Base-by-base conservation (phyloP, 768 basidiomycete genomes). In the Gelatoporia subvermispora region DNA sequence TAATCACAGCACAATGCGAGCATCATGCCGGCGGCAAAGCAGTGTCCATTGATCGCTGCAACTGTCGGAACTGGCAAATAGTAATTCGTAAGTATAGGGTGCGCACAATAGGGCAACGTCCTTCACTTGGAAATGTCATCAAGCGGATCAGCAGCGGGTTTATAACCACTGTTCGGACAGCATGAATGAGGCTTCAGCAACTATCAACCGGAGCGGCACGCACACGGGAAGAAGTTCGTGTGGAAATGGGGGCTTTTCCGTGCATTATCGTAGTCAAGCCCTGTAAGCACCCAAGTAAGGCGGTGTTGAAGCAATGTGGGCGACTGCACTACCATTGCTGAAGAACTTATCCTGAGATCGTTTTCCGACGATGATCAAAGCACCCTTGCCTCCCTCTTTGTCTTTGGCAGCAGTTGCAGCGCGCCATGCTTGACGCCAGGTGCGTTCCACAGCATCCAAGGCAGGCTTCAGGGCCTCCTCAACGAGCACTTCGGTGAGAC, bases 321-420 rank as follows among this genome's bases (percentile, higher is more conserved):
- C 35, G 42, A n/a, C 20, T 41, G 22, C 51, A 70, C 23, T 48
- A 79, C 88, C 89, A 55, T 90, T 92, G 67, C 85, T 88, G 66
- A 93, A 93, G 73, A 90, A 93, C 65, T 91, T 93, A 65, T 91
- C 81, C 63, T 93, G 89, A 51, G 75, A 73, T 52, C 72, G 74
- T 51, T 78, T 79, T 3, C 90, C 89, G 7, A 87, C 82, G 45
- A 93, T 83, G 51, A 92, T 82, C 24, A 93, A 65, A 16, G 85
- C 82, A 34, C 88, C 89, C 43, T 73, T 73, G 24, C 80, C 84
- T 7, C 71, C 73, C n/a, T 67, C 66, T 55, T 73, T 72, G 56
- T 78, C 72, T 50, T 74, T 75, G 37, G 68, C 53, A 36, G 69
- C 61, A 43, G 68, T 61, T 2, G 74, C 72, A 9, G 65, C 59